Conservation (phyloP, 495 filamentous ascomycete genomes). For the Neurospora sp. region DNA sequence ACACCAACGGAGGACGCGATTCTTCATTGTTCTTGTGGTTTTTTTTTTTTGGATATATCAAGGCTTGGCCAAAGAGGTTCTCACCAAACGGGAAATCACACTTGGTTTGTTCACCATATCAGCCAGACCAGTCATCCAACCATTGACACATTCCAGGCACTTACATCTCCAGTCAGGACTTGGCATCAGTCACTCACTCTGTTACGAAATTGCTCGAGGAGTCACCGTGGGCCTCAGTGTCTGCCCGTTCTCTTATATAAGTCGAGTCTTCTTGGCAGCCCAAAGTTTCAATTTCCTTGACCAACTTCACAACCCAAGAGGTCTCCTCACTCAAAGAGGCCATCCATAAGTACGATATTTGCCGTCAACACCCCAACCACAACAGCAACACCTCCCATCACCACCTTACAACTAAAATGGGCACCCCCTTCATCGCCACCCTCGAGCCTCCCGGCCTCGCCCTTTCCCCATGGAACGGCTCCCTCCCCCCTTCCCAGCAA, state of each 20-base stretch:
- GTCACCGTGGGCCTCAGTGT: not conserved
- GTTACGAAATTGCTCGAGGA: too few species aligned
- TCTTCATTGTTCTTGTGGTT: not conserved
- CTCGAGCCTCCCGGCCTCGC: slow-evolving; percentile 29
- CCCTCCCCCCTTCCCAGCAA: slow-evolving; percentile 6
- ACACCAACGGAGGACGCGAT: not conserved
- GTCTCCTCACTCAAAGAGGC: not conserved
- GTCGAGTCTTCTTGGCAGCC: not conserved
- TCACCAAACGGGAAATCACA: not conserved
- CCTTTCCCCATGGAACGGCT: slow-evolving; percentile 1
- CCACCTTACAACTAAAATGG: not conserved
- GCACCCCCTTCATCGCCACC: slow-evolving; percentile 38
- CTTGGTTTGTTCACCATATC: not conserved
- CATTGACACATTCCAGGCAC: not conserved
- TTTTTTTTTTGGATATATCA: not conserved
- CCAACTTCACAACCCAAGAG: not conserved
- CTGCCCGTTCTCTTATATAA: not conserved
- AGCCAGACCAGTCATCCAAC: not conserved
- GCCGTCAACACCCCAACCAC: not conserved
- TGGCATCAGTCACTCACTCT: not conserved
- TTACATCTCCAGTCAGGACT: not conserved
- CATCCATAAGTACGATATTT: not conserved
- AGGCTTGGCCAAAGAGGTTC: not conserved
- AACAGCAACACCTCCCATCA: not conserved
- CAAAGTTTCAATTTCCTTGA: not conserved